These are phyloP conservation scores for Amphichorda felina DNA, from an alignment of 2,329 filamentous ascomycete genomes.

Conservation along the genomic window DNA sequence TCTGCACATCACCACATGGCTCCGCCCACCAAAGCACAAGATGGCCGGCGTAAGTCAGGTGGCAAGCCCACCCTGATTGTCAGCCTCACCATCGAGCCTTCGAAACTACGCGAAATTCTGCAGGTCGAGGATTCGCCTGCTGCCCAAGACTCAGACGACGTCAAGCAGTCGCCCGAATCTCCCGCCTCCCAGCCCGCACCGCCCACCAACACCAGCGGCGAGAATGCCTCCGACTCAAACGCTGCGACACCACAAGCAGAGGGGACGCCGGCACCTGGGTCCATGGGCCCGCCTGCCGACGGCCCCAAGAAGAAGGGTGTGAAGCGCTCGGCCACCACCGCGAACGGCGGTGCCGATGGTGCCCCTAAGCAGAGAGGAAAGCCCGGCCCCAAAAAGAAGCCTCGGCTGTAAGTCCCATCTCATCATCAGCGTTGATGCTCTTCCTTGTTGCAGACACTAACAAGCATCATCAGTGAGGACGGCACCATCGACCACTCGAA, in stretches of 20 bases:
- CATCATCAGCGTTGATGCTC: not conserved
- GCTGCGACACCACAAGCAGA: slow-evolving; percentile 45
- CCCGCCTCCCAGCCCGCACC: slow-evolving; percentile 24
- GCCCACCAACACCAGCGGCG: slow-evolving; percentile 32
- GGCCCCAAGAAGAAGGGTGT: slow-evolving; percentile 65
- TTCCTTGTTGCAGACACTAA: not conserved
- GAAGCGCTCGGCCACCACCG: slow-evolving; percentile 55
- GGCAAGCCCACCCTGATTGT: slow-evolving; percentile 28
- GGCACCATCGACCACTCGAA: slow-evolving; percentile 47
- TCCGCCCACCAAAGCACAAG: slow-evolving; percentile 18
- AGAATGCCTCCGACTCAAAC: slow-evolving; percentile 47
- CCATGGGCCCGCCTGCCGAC: slow-evolving; percentile 49
- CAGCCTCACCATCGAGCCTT: slow-evolving; percentile 39
- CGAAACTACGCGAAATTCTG: slow-evolving; percentile 37
- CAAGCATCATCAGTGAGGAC: slow-evolving; percentile 38
- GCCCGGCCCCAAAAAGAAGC: slow-evolving; percentile 94
- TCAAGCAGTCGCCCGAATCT: slow-evolving; percentile 30
- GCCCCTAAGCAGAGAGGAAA: slow-evolving; percentile 66
- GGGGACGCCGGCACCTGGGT: slow-evolving; percentile 40
- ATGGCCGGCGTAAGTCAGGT: slow-evolving; percentile 24
- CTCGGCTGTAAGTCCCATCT: slow-evolving; percentile 64
- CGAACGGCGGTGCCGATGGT: slow-evolving; percentile 50
- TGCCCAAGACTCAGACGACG: slow-evolving; percentile 19
- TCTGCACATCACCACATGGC: slow-evolving; percentile 14
- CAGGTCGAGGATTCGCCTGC: slow-evolving; percentile 27